Conservation (phyloP, 2,329 filamentous ascomycete genomes). For the Calonectria hawksworthii region DNA sequence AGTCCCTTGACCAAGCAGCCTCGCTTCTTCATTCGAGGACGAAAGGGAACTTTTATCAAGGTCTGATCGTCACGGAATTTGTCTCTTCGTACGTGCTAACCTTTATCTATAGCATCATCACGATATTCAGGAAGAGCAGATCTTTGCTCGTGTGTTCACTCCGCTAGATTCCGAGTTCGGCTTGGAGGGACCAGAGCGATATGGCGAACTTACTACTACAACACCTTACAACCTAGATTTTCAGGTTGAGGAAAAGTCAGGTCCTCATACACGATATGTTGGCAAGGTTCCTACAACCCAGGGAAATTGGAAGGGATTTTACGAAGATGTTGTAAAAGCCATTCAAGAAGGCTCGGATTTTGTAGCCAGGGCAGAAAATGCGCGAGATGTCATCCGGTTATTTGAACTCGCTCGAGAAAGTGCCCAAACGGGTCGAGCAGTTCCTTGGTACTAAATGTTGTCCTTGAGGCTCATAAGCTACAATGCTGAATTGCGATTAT, state of each 20-base stretch:
- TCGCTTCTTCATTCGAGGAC: neutral
- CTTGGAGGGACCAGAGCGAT: neutral
- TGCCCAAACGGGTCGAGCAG: neutral
- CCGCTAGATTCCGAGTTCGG: neutral
- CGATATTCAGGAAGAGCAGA: constrained; percentile 1
- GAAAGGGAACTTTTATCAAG: neutral
- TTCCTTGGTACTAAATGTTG: neutral
- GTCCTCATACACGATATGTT: neutral
- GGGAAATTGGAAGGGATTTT: neutral
- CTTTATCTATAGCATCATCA: neutral
- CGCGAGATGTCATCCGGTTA: neutral
- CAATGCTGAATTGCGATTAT: no score
- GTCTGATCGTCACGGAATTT: neutral
- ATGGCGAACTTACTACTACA: neutral
- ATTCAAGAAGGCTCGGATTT: neutral
- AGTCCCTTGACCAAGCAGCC: neutral
- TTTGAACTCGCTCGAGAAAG: neutral
- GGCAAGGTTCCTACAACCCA: neutral
- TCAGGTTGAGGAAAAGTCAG: neutral
- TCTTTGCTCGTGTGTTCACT: neutral
- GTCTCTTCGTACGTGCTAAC: neutral
- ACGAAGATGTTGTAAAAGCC: neutral
- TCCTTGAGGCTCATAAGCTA: no score
- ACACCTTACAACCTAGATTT: neutral
- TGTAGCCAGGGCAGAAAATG: neutral